Evolutionary conservation across 2,329 filamentous ascomycete species (phyloP), one percentile per base, ranked within the genome.

Genomic region (Aspergillus flavus): DNA sequence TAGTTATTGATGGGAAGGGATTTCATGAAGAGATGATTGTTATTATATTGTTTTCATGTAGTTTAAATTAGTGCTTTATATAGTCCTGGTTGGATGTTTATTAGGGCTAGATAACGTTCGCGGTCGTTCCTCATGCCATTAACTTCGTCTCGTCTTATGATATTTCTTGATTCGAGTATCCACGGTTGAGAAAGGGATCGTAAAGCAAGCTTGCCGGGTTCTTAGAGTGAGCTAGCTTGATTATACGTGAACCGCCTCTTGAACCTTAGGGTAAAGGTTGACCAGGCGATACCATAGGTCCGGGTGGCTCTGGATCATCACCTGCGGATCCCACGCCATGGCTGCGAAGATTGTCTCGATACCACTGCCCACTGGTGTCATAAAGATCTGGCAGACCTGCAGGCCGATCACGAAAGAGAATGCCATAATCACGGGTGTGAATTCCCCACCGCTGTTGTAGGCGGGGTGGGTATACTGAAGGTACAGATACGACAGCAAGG

Each of bases 331-430:
- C 85, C 86, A 89, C 2, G 85, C 86, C 76, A 84, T 84, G 2
- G 92, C 93, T 0, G 97, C 92, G 71, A 97, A 97, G 65, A 97
- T 91, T 0, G 94, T 96, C 69, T 96, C 91, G 66, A 96, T 87
- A n/a, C 94, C 94, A 71, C 90, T 94, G 66, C 89, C 89, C 61
- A 98, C 83, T 1, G 94, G 94, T 0, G 92, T 94, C 39, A 94
- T 91, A 79, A 97, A 96, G 67, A 96, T 87, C 76, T 96, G 91
- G 75, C 90, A 91, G 64, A 97, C 91, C 77, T 97, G 94, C 68
- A 97, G 80, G 7, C 94, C 94, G 67, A 97, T 94, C 58, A 97
- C 81, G 80, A 97, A 97, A 0, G 93, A 83, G 76, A 94, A 96
- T 0, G 92, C 92, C 74, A 96, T 86, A 21, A 96, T 85, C 10